A percentile compares a stretch with the other conserved stretches of the same genome.
These are phyloP conservation scores for Orbilia javanica DNA, from an alignment of 2,329 filamentous ascomycete species.

Conservation along the genomic window DNA sequence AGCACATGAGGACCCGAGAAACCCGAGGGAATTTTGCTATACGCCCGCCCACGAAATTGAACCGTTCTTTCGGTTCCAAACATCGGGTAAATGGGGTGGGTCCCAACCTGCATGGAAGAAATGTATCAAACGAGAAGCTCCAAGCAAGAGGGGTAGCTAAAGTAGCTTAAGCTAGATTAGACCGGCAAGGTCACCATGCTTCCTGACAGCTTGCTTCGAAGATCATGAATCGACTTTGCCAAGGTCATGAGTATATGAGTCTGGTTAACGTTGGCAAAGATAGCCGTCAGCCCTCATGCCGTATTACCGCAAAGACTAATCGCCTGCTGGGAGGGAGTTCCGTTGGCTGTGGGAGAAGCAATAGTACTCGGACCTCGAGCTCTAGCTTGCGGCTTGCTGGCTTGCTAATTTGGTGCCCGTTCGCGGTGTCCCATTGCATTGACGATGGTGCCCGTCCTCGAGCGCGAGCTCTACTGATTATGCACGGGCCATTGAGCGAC, in stretches of 20 bases:
- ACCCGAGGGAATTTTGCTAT: constrained; percentile 59
- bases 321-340: constrained; percentile 9
- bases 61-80: constrained; percentile 57
- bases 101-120: constrained; percentile 38
- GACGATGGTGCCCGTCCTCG: background rate
- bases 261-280: constrained; percentile 9
- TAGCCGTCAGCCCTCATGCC: constrained; percentile 19
- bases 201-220: constrained; percentile 27
- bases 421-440: constrained; percentile 13
- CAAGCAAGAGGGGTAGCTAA: constrained; percentile 27
- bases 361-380: constrained; percentile 27
- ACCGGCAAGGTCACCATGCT: constrained; percentile 27
- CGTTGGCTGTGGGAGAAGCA: constrained; percentile 18
- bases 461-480: constrained; percentile 20
- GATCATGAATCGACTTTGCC: constrained; percentile 3
- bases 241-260: background rate
- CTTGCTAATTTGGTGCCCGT: constrained; percentile 1
- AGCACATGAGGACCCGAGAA: constrained; percentile 41
- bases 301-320: constrained; percentile 23
- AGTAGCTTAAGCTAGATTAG: constrained; percentile 33
- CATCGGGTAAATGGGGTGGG: constrained; percentile 53
- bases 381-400: constrained; percentile 8
- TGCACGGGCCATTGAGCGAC: constrained; percentile 27
- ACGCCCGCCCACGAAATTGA: constrained; percentile 26
- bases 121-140: constrained; percentile 47